phyloP scores from a whole-genome alignment of 805 yeast species.

The Metschnikowia bowlesiae region DNA sequence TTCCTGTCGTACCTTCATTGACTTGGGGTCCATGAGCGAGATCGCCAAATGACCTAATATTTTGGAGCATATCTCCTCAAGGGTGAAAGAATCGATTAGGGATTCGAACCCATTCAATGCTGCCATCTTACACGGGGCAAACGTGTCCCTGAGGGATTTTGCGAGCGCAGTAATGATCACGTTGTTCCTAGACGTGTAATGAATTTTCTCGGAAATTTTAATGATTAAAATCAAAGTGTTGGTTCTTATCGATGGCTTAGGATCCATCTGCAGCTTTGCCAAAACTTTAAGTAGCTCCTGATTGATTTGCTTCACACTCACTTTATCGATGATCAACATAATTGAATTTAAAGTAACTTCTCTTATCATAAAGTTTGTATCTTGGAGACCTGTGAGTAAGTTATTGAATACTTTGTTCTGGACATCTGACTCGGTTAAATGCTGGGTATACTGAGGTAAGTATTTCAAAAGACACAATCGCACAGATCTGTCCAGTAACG shows the following conservation, averaged over 20 bases:
- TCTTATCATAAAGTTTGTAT: constrained; percentile 75
- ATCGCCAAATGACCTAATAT: constrained; percentile 83
- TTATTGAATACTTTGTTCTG: constrained; percentile 65
- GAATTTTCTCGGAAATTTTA: constrained; percentile 57
- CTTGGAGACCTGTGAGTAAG: constrained; percentile 78
- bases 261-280: constrained; percentile 80
- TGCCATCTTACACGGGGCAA: constrained; percentile 66
- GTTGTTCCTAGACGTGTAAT: constrained; percentile 52
- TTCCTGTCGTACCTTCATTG: constrained; percentile 62
- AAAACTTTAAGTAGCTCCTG: constrained; percentile 76
- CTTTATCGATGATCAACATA: constrained; percentile 55
- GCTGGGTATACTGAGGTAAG: constrained; percentile 50
- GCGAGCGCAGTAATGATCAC: constrained; percentile 85
- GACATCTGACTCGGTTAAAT: constrained; percentile 55
- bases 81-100: constrained; percentile 61
- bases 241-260: constrained; percentile 69
- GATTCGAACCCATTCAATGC: constrained; percentile 71
- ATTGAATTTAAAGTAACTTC: constrained; percentile 72
- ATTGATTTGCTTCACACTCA: constrained; percentile 76
- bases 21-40: constrained; percentile 66
- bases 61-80: constrained; percentile 73
- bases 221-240: constrained; percentile 70
- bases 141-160: constrained; percentile 76
- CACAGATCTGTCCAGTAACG: constrained; percentile 69
- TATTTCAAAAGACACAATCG: constrained; percentile 66